These are phyloP conservation scores for Talaromyces rugulosus DNA, from an alignment of 2,329 filamentous ascomycete species.

Conservation along the genomic window DNA sequence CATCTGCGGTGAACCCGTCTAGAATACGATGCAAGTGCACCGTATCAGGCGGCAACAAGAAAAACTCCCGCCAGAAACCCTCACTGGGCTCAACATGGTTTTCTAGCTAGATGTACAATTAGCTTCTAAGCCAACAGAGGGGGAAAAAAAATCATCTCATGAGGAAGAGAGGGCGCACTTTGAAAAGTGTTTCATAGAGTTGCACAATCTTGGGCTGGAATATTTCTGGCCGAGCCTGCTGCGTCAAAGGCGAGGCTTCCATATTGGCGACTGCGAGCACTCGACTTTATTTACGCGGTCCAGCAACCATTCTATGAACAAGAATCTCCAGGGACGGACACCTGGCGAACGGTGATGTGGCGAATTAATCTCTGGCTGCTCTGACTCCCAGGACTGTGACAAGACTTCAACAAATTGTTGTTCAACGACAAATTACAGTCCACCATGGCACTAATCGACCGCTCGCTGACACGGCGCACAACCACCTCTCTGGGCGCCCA, in stretches of 20 bases:
- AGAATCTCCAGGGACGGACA: not conserved
- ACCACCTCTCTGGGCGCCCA: not conserved
- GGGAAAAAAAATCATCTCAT: not conserved
- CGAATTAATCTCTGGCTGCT: not conserved
- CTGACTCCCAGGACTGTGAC: not conserved
- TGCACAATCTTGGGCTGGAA: slow-evolving; percentile 93
- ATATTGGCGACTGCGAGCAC: slow-evolving; percentile 43
- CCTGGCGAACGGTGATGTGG: not conserved
- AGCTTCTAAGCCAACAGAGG: not conserved
- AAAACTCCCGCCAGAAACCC: slow-evolving; percentile 95
- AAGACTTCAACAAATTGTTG: slow-evolving; percentile 2
- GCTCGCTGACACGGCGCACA: not conserved
- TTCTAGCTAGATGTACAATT: slow-evolving; percentile 50
- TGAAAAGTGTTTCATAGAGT: slow-evolving; percentile 81
- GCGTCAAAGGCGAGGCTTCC: slow-evolving; percentile 89
- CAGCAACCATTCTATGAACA: slow-evolving; percentile 4
- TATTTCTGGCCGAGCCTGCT: slow-evolving; percentile 81
- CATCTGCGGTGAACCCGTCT: slow-evolving; percentile 65
- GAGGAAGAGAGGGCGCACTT: slow-evolving; percentile 22
- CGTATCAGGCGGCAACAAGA: slow-evolving; percentile 78
- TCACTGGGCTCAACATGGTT: slow-evolving; percentile 69
- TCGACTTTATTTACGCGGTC: not conserved
- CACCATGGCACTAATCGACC: not conserved
- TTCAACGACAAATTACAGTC: slow-evolving; percentile 1
- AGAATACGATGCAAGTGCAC: slow-evolving; percentile 64